Base-by-base conservation (phyloP, 176 grass and related monocot species). In the Canna indica region DNA sequence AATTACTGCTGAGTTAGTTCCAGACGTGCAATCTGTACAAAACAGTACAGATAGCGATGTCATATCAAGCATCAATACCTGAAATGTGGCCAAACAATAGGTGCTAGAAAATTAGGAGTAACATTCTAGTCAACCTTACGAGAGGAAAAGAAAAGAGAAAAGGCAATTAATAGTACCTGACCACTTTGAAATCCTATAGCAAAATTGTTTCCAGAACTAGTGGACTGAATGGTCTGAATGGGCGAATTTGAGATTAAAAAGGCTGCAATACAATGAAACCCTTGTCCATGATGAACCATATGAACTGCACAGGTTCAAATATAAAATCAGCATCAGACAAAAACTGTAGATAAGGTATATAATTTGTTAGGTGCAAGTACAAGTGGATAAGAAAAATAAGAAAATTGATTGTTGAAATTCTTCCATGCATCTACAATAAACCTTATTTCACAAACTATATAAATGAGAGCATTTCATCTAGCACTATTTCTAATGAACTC, bases 11-110 rank as follows among this genome's bases (percentile, higher is more conserved):
- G 81, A 89, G 79, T 84, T 89, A 79, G 81, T 81, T 80, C 82
- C 88, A 68, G 82, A 82, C 78, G 83, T 48, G 78, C 77, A 83
- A 76, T 96, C 86, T 36, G 78, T 79, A 67, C 73, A 65, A 54
- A 91, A 96, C 64, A 90, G 54, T 53, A 88, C 73, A 47, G 83
- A 89, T 39, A 87, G 74, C 41, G 80, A 80, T 78, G 66, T 81
- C 68, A 81, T 69, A 78, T 96, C 83, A 77, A 96, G 78, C 84
- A 89, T 79, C 48, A 80, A 74, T 73, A 96, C 86, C 93, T 96
- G 85, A 74, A 76, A 71, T 31, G 26, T 39, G 35, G 33, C 17
- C 62, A 65, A 39, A 66, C 28, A 18, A 30, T 26, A 75, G 20
- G 83, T 67, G 53, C 74, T 3, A 86, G 73, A 59, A 31, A 58